Conservation (phyloP, 345 rosid species). For the Ceriops zippeliana region DNA sequence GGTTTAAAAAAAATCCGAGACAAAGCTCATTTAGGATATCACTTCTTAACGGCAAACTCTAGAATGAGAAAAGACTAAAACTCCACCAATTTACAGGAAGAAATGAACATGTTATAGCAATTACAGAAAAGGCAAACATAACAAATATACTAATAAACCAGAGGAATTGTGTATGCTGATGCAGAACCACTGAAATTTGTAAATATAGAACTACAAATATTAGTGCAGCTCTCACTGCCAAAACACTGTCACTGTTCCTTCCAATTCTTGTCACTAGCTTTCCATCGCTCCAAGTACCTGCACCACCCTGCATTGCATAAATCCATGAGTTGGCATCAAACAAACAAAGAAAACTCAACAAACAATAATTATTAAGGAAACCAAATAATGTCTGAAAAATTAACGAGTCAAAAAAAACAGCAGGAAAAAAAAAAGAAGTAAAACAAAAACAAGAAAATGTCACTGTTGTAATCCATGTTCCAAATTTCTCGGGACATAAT, state of each 20-base stretch:
- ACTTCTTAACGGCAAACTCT: too few relatives aligned
- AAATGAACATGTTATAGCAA: too few relatives aligned
- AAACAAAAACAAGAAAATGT: not conserved
- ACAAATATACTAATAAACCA: not conserved
- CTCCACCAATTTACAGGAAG: too few relatives aligned
- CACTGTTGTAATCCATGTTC: not conserved
- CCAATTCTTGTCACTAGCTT: constrained; percentile 97
- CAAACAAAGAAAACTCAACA: not conserved
- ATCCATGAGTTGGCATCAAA: constrained; percentile 43
- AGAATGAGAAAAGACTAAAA: too few relatives aligned
- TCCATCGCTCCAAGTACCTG: constrained; percentile 99
- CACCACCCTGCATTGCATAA: constrained; percentile 98
- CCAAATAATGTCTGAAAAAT: not conserved
- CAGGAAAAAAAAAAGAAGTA: not conserved
- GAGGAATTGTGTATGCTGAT: not conserved
- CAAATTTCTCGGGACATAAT: not conserved
- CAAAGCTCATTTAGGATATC: not conserved
- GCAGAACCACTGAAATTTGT: not conserved
- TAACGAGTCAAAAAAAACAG: not conserved
- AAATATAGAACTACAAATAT: not conserved
- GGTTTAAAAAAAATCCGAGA: too few relatives aligned
- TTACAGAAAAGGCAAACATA: not conserved
- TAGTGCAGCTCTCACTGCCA: constrained; percentile 54
- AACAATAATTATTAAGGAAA: not conserved
- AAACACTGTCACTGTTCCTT: constrained; percentile 78